phyloP scores from a whole-genome alignment of 2,329 filamentous ascomycete species.

The Xylariaceae sp. region DNA sequence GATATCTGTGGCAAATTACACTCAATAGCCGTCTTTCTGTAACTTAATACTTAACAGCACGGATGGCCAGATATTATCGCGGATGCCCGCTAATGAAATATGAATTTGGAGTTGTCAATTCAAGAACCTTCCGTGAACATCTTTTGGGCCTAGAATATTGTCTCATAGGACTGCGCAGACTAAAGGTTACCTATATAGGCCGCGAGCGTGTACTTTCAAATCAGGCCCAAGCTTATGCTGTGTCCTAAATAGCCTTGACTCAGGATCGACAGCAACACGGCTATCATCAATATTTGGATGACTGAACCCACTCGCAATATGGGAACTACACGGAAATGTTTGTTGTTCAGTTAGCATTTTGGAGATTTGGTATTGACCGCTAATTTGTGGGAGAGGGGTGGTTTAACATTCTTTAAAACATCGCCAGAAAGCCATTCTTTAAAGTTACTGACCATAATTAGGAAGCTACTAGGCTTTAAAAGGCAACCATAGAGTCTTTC shows the following conservation, averaged over 20 bases:
- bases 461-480: not conserved
- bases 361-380: not conserved
- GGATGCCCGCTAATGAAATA: no score
- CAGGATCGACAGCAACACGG: slow-evolving; percentile 1
- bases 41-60: no score
- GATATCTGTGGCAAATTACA: no score
- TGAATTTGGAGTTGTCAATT: no score
- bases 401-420: not conserved
- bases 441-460: not conserved
- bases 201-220: not conserved
- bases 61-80: no score
- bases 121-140: no score
- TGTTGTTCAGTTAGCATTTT: not conserved
- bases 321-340: not conserved
- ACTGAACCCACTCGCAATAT: not conserved
- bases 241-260: not conserved
- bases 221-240: not conserved
- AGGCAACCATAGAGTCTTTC: no score
- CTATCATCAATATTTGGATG: not conserved
- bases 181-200: no score
- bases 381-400: not conserved
- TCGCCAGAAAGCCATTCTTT: not conserved
- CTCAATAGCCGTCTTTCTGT: no score
- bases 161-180: no score
- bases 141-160: no score